A percentile compares a stretch with the other conserved stretches of the same genome.
Conservation (phyloP, 2,329 filamentous ascomycete species). For the Arthrinium phaeospermum region DNA sequence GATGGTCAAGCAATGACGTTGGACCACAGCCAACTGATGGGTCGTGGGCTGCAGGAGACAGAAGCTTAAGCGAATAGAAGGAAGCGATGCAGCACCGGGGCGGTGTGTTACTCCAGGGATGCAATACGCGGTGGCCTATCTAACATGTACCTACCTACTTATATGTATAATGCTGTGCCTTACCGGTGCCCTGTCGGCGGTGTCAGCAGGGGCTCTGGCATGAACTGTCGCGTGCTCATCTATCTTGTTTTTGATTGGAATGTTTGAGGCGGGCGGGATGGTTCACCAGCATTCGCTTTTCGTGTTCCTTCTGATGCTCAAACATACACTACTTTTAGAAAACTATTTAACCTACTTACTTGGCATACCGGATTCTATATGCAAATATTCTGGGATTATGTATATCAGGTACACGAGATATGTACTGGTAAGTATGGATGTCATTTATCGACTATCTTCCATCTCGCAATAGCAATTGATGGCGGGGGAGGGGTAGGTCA, state of each 20-base stretch:
- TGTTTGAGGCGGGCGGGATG: neutral
- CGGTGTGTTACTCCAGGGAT: neutral
- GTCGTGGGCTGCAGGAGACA: neutral
- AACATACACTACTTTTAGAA: neutral
- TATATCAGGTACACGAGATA: neutral
- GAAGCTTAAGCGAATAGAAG: conserved; percentile 7
- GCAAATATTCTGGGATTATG: neutral
- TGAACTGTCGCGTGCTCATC: conserved; percentile 17
- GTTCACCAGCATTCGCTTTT: neutral
- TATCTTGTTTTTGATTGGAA: conserved; percentile 5
- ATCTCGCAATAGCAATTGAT: neutral
- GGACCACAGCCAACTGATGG: neutral
- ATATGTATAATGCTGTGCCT: neutral
- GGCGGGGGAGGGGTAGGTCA: conserved; percentile 8
- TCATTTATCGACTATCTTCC: too few relatives aligned
- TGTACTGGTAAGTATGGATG: too few relatives aligned
- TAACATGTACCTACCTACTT: neutral
- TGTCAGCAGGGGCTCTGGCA: neutral
- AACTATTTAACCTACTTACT: neutral
- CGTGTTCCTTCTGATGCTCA: neutral
- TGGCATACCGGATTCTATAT: neutral
- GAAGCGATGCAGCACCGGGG: neutral
- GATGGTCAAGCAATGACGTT: conserved; percentile 18
- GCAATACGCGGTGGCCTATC: neutral
- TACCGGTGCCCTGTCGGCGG: neutral